Percentiles rank a stretch among this genome's conserved stretches.
Conservation (phyloP, 768 basidiomycete species). For the Termitomyces sp. region DNA sequence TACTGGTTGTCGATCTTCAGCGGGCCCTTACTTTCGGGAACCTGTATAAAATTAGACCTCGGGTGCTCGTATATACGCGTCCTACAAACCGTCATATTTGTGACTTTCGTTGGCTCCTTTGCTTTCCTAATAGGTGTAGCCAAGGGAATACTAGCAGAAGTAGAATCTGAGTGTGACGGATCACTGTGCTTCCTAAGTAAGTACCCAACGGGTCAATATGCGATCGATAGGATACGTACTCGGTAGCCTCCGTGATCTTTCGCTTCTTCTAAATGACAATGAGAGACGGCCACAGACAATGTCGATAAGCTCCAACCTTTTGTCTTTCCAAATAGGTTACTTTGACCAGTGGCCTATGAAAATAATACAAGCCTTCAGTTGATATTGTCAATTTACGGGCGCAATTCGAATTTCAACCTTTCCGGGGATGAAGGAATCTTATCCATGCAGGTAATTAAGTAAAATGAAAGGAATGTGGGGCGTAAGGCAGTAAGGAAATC, state of each 20-base stretch:
- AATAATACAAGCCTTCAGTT: not conserved
- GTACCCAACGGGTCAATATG: not conserved
- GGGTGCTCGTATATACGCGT: not conserved
- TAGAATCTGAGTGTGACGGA: conserved; percentile 5
- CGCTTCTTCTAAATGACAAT: conserved; percentile 21
- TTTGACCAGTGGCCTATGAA: conserved; percentile 17
- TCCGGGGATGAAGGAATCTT: conserved; percentile 11
- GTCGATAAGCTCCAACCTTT: conserved; percentile 22
- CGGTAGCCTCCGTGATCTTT: conserved; percentile 14
- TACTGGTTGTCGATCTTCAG: conserved; percentile 19
- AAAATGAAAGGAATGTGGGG: conserved; percentile 15
- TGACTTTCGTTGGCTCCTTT: not conserved
- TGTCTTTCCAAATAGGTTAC: conserved; percentile 29
- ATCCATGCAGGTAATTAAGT: conserved; percentile 9
- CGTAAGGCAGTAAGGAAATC: not conserved
- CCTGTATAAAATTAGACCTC: conserved; percentile 10
- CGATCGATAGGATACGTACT: conserved; percentile 10
- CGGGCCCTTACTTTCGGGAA: conserved; percentile 16
- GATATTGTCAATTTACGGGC: not conserved
- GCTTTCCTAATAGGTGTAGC: not conserved
- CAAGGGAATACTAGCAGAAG: not conserved
- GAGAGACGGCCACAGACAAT: conserved; percentile 3
- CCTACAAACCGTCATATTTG: conserved; percentile 3
- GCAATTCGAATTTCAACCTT: conserved; percentile 10
- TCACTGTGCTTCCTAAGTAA: conserved; percentile 10